Percentiles rank a stretch among this genome's conserved stretches.
phyloP scores from a whole-genome alignment of 148 eudicot species.

The Rhododendron molle region DNA sequence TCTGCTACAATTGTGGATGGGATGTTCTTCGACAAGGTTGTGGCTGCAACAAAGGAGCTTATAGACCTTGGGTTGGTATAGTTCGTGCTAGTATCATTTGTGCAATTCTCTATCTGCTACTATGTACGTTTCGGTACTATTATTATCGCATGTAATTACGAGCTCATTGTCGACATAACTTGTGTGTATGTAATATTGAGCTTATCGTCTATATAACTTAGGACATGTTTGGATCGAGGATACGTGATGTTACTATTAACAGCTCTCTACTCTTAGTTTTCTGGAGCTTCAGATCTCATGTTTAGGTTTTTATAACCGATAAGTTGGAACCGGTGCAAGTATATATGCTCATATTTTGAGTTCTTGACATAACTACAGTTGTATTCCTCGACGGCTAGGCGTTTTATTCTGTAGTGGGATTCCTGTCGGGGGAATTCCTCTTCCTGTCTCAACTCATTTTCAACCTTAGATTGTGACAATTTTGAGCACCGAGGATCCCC shows the following conservation, averaged over 20 bases:
- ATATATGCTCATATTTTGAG: not conserved
- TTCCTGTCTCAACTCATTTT: too few relatives aligned
- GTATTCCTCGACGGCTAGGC: not conserved
- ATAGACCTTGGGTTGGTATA: slow-evolving; percentile 12
- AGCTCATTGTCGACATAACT: not conserved
- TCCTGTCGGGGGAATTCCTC: not conserved
- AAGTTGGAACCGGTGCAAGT: not conserved
- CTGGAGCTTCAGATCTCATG: not conserved
- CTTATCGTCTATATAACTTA: not conserved
- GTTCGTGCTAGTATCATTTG: not conserved
- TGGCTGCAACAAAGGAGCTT: slow-evolving; percentile 13
- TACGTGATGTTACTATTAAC: not conserved
- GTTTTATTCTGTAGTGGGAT: not conserved
- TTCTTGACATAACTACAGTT: too few relatives aligned
- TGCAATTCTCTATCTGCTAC: not conserved
- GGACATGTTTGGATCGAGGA: not conserved
- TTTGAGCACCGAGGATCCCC: not conserved
- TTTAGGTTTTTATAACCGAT: not conserved
- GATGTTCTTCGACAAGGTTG: slow-evolving; percentile 28
- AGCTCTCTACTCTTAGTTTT: not conserved
- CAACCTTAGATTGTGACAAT: too few relatives aligned
- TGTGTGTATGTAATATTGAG: not conserved
- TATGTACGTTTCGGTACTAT: not conserved
- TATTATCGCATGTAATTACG: not conserved
- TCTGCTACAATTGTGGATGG: slow-evolving; percentile 47